Percentiles rank a stretch among this genome's conserved stretches.
phyloP scores from a whole-genome alignment of 345 rosid genomes.

The Nasturtium officinale region DNA sequence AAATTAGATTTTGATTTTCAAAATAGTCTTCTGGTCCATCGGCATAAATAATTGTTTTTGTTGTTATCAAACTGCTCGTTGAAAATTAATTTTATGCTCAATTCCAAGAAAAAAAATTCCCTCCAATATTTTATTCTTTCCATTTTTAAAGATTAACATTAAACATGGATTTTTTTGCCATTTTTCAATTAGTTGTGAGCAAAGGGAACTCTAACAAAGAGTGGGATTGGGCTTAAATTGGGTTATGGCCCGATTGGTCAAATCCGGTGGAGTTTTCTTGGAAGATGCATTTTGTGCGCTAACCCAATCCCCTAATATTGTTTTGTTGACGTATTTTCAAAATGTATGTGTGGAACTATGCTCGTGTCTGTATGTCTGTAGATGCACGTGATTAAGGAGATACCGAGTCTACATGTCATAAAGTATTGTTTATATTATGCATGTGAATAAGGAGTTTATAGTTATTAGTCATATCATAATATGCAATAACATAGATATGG shows the following conservation, averaged over 20 bases:
- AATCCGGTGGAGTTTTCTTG: neutral
- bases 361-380: constrained; percentile 3
- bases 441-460: constrained; percentile 17
- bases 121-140: neutral
- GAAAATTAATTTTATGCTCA: neutral
- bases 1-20: neutral
- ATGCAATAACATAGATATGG: neutral
- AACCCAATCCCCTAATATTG: neutral
- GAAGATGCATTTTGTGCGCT: constrained; percentile 15
- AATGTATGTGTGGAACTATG: neutral
- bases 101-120: neutral
- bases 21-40: neutral
- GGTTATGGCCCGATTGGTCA: constrained; percentile 3
- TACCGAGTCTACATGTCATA: constrained; percentile 18
- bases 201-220: neutral
- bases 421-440: constrained; percentile 8
- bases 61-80: neutral
- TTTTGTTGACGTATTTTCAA: constrained; percentile 5
- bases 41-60: neutral
- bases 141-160: neutral
- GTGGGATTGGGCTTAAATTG: constrained; percentile 9
- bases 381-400: constrained; percentile 32
- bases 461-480: neutral
- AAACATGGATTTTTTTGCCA: neutral
- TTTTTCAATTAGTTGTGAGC: neutral